phyloP scores from a whole-genome alignment of 305 asterid species.

The Fraxinus velutina region DNA sequence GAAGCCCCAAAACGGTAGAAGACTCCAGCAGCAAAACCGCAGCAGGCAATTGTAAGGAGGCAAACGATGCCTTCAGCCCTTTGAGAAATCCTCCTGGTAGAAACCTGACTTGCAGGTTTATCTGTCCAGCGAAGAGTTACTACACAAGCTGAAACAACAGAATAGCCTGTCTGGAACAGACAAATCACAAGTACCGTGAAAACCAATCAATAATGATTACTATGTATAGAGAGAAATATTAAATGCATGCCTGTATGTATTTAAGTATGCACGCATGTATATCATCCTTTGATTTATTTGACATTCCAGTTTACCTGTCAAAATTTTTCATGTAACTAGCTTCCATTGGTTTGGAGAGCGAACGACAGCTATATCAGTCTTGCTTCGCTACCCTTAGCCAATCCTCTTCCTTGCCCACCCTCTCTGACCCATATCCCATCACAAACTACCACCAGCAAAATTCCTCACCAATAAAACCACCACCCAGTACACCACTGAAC shows the following conservation, averaged over 20 bases:
- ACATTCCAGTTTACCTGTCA: background rate
- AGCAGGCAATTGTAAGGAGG: constrained; percentile 62
- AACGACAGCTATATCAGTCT: background rate
- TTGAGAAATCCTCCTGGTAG: constrained; percentile 40
- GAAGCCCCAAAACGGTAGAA: constrained; percentile 69
- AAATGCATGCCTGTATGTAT: background rate
- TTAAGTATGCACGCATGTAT: background rate
- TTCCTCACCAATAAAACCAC: background rate
- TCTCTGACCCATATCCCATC: background rate
- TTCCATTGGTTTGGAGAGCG: background rate
- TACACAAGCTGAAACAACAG: constrained; percentile 92
- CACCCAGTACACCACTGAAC: background rate
- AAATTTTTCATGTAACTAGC: background rate
- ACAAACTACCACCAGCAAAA: background rate
- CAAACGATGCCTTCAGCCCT: constrained; percentile 64
- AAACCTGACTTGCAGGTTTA: constrained; percentile 38
- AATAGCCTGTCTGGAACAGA: constrained; percentile 81
- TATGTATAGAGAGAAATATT: background rate
- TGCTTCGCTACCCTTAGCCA: background rate
- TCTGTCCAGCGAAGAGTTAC: constrained; percentile 79
- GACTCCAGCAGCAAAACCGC: constrained; percentile 76
- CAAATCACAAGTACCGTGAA: constrained; percentile 22
- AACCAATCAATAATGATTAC: background rate
- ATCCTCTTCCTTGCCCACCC: background rate
- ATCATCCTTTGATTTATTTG: background rate